Evolutionary conservation across 2,329 filamentous ascomycete genomes (phyloP).

Genomic region (Elsinoe necatrix): DNA sequence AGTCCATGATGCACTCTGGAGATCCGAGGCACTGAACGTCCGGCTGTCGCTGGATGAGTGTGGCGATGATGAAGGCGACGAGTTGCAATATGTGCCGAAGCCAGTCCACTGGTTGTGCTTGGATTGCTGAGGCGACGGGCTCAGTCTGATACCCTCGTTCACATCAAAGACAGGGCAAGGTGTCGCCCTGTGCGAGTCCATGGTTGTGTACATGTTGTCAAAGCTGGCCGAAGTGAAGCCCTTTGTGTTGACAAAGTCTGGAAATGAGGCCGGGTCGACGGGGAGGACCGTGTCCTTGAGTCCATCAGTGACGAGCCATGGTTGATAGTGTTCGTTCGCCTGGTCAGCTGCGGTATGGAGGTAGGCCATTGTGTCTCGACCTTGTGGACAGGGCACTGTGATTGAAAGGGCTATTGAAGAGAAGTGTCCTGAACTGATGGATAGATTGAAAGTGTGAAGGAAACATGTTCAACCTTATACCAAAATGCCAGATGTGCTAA

Average conservation of each 20-base stretch:
- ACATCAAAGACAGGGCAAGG: constrained; percentile 4
- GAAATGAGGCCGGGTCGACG: constrained; percentile 4
- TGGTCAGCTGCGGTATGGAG: constrained; percentile 4
- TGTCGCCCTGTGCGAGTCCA: constrained; percentile 2
- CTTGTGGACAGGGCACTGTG: not conserved
- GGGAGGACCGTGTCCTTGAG: constrained; percentile 14
- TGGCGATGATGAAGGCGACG: constrained; percentile 8
- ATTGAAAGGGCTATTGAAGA: not conserved
- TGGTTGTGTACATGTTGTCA: constrained; percentile 12
- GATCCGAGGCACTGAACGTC: constrained; percentile 7
- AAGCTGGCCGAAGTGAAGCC: constrained; percentile 4
- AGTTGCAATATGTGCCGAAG: constrained; percentile 12
- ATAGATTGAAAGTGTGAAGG: not conserved
- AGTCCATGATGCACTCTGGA: constrained; percentile 6
- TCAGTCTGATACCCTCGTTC: constrained; percentile 11
- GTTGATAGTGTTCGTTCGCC: constrained; percentile 10
- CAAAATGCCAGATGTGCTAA: constrained; percentile 9
- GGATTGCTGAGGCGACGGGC: constrained; percentile 2
- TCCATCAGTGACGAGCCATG: constrained; percentile 5
- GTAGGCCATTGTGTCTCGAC: constrained; percentile 12
- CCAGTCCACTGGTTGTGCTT: constrained; percentile 3
- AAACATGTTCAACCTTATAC: constrained; percentile 14
- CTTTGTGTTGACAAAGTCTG: constrained; percentile 7
- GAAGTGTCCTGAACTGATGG: constrained; percentile 13
- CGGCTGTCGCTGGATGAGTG: constrained; percentile 6